These are phyloP conservation scores for Sclerotinia minor DNA, from an alignment of 2,329 filamentous ascomycete genomes.

Conservation along the genomic window DNA sequence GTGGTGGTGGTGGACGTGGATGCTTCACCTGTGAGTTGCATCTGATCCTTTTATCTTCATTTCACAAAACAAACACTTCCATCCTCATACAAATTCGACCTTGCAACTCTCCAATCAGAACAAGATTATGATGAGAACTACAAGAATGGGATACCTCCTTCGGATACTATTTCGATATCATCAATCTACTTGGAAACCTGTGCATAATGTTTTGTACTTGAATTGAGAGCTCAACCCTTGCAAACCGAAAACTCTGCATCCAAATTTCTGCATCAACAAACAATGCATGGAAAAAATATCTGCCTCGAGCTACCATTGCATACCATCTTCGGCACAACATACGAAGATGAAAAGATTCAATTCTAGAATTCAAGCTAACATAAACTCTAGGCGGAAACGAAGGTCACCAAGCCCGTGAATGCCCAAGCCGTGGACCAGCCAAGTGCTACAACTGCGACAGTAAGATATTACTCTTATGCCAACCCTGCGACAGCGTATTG, in stretches of 20 bases:
- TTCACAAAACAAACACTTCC: constrained; percentile 10
- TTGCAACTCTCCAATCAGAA: not conserved
- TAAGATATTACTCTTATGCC: constrained; percentile 47
- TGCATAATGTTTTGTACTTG: not conserved
- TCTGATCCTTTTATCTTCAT: constrained; percentile 27
- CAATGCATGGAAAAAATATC: not conserved
- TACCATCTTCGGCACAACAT: not conserved
- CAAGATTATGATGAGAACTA: not conserved
- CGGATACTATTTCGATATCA: not conserved
- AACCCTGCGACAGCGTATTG: constrained; percentile 38
- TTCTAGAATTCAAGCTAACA: constrained; percentile 31
- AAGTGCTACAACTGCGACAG: constrained; percentile 85
- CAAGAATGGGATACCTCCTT: not conserved
- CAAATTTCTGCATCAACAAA: not conserved
- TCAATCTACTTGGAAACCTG: not conserved
- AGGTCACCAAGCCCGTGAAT: constrained; percentile 78
- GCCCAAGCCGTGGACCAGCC: constrained; percentile 78
- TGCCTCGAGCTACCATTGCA: not conserved
- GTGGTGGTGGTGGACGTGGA: constrained; percentile 43
- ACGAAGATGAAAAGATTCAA: not conserved
- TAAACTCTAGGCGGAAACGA: constrained; percentile 64
- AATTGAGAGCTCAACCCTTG: not conserved
- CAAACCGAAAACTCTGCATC: constrained; percentile 15
- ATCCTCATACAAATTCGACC: not conserved
- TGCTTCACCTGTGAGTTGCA: constrained; percentile 55